Evolutionary conservation across 2,329 filamentous ascomycete species (phyloP).

Genomic region (Gaeumannomyces tritici): DNA sequence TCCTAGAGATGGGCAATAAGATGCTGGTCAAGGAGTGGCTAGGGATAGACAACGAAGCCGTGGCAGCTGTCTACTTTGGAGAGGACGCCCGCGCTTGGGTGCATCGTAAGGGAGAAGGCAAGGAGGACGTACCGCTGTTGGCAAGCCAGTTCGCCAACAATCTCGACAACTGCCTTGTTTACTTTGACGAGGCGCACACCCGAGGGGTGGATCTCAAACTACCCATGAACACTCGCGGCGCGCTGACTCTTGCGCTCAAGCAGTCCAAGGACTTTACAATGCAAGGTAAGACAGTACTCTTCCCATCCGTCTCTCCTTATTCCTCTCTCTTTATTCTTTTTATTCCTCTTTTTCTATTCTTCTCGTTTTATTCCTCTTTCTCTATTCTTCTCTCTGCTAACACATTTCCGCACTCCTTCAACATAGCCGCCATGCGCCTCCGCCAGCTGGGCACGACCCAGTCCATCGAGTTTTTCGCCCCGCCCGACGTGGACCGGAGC

Average conservation of each 20-base stretch:
- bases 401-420: no score
- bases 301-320: no score
- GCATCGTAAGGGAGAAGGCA: conserved; percentile 36
- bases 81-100: neutral
- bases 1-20: conserved; percentile 54
- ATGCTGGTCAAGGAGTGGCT: conserved; percentile 47
- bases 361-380: no score
- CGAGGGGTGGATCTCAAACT: conserved; percentile 59
- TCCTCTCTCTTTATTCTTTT: no score
- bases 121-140: conserved; percentile 38
- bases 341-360: no score
- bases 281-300: conserved; percentile 37
- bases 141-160: conserved; percentile 48
- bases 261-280: conserved; percentile 60
- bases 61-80: neutral
- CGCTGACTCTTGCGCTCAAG: conserved; percentile 55
- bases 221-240: conserved; percentile 48
- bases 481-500: conserved; percentile 52
- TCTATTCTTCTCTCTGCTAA: no score
- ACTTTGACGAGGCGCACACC: conserved; percentile 62
- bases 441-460: conserved; percentile 58
- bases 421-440: conserved; percentile 58
- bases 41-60: no score
- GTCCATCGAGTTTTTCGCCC: conserved; percentile 50
- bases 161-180: conserved; percentile 52